Conservation (phyloP, 768 basidiomycete genomes). For the Collybiopsis confluens region DNA sequence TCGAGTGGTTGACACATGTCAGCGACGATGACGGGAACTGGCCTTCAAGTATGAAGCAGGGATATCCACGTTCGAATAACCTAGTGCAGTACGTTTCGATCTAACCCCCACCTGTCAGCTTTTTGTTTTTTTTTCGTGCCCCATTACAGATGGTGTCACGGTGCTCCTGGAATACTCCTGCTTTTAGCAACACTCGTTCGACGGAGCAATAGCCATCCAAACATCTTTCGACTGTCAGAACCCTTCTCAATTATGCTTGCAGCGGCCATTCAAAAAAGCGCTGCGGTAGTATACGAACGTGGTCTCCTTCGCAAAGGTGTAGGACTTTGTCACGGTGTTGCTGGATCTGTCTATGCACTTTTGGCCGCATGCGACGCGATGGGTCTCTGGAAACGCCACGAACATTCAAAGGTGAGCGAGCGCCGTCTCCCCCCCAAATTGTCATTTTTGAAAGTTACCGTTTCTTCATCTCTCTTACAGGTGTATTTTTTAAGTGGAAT, state of each 20-base stretch:
- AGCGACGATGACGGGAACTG: conserved; percentile 51
- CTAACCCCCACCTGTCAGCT: neutral
- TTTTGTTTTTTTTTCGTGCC: neutral
- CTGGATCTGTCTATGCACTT: conserved; percentile 49
- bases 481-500: conserved; percentile 35
- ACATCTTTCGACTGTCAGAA: conserved; percentile 17
- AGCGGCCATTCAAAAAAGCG: conserved; percentile 33
- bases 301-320: conserved; percentile 54
- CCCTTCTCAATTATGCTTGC: conserved; percentile 23
- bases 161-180: conserved; percentile 47
- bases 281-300: conserved; percentile 38
- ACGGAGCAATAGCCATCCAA: conserved; percentile 18
- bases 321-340: conserved; percentile 58
- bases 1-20: conserved; percentile 40
- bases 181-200: conserved; percentile 41
- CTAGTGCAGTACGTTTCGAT: conserved; percentile 43
- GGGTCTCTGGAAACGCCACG: conserved; percentile 17
- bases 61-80: conserved; percentile 23
- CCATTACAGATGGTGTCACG: conserved; percentile 51
- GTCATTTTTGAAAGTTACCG: neutral
- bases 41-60: conserved; percentile 36
- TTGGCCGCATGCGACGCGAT: conserved; percentile 43
- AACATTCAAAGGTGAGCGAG: neutral
- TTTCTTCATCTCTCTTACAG: too few species aligned
- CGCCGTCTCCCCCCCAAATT: conserved; percentile 2